Percentiles rank a stretch among this genome's conserved stretches.
Evolutionary conservation across 805 yeast genomes (phyloP).

Genomic region (Candida chilensis): DNA sequence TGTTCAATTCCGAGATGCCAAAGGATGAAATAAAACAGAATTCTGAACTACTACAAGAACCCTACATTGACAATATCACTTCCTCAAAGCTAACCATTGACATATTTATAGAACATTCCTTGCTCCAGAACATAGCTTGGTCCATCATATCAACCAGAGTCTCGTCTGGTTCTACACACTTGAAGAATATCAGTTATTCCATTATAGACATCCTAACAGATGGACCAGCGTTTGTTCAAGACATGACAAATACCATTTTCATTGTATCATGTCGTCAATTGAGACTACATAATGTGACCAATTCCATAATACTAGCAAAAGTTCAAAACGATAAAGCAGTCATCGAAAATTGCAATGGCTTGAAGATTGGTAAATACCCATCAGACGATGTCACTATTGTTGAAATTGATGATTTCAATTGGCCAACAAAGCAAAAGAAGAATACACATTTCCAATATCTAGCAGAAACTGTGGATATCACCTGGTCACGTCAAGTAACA

Average conservation of each 20-base stretch:
- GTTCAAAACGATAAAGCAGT: constrained; percentile 5
- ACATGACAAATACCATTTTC: constrained; percentile 5
- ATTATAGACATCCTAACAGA: neutral
- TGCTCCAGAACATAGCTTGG: neutral
- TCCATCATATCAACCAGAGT: neutral
- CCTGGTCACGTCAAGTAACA: no score
- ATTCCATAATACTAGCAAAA: constrained; percentile 4
- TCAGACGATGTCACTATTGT: neutral
- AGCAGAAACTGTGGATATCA: no score
- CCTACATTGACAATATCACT: neutral
- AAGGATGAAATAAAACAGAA: no score
- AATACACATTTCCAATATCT: neutral
- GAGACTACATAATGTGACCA: constrained; percentile 6
- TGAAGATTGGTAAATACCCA: constrained; percentile 1
- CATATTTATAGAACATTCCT: neutral
- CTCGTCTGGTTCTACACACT: neutral
- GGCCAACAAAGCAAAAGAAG: neutral
- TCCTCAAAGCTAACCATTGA: neutral
- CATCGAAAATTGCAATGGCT: constrained; percentile 5
- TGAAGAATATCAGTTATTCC: neutral
- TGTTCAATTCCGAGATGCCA: no score
- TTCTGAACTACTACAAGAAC: no score
- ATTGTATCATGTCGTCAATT: constrained; percentile 8
- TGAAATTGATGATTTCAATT: constrained; percentile 1
- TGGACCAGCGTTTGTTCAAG: constrained; percentile 8